Evolutionary conservation across 2,329 filamentous ascomycete species (phyloP), one percentile per base, ranked within the genome.

Genomic region (Claviceps sp.): DNA sequence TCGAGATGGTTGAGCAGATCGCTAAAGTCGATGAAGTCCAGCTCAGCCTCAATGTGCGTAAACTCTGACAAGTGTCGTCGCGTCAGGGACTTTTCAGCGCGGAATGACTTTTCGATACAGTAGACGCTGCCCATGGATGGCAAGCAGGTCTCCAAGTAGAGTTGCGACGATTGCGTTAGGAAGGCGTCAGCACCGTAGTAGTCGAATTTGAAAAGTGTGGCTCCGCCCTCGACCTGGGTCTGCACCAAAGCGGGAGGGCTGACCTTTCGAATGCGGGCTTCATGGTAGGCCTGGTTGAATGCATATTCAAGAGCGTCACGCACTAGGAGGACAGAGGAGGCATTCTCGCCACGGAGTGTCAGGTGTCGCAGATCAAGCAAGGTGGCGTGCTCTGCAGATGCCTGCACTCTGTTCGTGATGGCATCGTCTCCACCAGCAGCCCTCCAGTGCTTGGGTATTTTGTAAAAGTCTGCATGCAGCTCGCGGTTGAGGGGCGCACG

Each of bases 51-150:
- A 59, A 98, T 80, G 73, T 98, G 93, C 1, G 90, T 95, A 74
- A 96, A 98, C 71, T 98, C 93, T 47, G 89, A 87, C 62, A 98
- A 73, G 68, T 98, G 93, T 63, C 93, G 87, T 56, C 93, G 86
- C 48, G 93, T 98, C 53, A 97, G 76, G 6, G 85, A 91, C 73
- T 96, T 96, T 71, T 98, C 93, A 14, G 93, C 93, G 56, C 93
- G 90, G 84, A 98, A 98, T 2, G 91, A 97, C 69, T 95, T 95
- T 70, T 95, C 90, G 62, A 98, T 91, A 67, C 91, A 97, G 78
- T 94, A 98, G 50, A 96, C 89, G 66, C 96, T 88, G 60, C 93
- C 93, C 62, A 97, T 77, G 50, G 85, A 88, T 11, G 91, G 89
- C 37, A 98, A 75, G 58, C 85, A 89, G 37, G 93, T 98, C 76